Conservation (phyloP, 345 rosid genomes). For the Ailanthus altissimus region DNA sequence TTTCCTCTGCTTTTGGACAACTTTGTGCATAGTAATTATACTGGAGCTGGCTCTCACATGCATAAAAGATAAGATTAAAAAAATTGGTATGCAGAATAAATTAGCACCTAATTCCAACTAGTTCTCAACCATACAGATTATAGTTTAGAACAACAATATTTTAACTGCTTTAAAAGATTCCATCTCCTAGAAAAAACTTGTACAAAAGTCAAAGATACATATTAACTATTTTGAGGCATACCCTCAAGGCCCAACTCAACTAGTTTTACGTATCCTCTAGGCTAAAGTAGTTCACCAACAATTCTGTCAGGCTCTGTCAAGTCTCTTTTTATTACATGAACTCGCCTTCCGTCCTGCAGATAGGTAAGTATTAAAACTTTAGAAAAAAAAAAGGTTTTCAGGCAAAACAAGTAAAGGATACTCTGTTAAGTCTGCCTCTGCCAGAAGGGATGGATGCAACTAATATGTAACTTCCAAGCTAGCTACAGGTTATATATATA, state of each 20-base stretch:
- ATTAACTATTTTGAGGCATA: constrained; percentile 15
- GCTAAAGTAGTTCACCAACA: constrained; percentile 56
- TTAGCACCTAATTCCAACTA: not conserved
- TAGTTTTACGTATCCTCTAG: constrained; percentile 52
- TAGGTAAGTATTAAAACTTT: not conserved
- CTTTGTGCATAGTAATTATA: no score
- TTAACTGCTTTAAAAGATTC: not conserved
- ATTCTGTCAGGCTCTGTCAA: constrained; percentile 49
- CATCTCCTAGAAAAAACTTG: not conserved
- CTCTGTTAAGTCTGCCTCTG: not conserved
- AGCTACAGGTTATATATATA: not conserved
- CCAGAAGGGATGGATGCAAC: not conserved
- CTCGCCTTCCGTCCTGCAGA: constrained; percentile 50
- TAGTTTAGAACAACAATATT: not conserved
- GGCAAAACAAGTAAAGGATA: constrained; percentile 18
- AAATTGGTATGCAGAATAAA: no score
- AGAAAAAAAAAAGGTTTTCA: constrained; percentile 8
- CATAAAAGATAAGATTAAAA: no score
- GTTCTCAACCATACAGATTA: not conserved
- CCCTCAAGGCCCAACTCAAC: constrained; percentile 53
- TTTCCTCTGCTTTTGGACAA: no score
- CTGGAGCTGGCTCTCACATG: no score
- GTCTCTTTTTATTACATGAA: constrained; percentile 58
- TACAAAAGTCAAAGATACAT: not conserved
- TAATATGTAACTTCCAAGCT: not conserved